phyloP scores from a whole-genome alignment of 805 yeast species.

The Wickerhamiella azymoides region DNA sequence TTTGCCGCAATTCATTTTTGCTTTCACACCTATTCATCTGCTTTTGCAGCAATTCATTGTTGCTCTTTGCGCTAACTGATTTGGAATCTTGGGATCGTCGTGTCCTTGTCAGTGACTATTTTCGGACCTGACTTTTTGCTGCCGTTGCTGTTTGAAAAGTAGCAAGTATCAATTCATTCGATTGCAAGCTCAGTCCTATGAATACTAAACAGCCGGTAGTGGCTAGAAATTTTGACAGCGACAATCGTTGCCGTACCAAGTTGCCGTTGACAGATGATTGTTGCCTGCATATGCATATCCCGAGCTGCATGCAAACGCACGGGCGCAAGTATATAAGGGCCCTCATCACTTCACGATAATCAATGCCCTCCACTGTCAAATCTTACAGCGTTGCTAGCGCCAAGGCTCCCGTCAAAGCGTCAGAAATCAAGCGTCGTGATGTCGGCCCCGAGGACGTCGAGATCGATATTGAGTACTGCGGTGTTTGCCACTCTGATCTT shows the following conservation, averaged over 20 bases:
- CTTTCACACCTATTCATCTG: no score
- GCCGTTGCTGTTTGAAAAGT: no score
- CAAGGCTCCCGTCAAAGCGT: conserved; percentile 2
- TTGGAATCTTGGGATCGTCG: no score
- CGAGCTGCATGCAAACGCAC: neutral
- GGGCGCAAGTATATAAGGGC: neutral
- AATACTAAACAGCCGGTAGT: no score
- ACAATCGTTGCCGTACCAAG: no score
- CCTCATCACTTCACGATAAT: no score
- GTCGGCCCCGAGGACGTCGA: conserved; percentile 22
- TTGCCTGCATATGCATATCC: neutral
- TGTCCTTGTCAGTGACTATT: no score
- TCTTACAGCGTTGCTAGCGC: conserved; percentile 5
- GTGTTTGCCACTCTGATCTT: conserved; percentile 45
- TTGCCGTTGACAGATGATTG: neutral
- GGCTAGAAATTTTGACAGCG: no score
- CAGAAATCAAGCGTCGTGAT: conserved; percentile 13
- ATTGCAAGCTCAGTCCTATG: no score
- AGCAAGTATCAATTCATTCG: no score
- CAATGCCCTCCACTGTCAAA: neutral
- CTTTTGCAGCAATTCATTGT: neutral
- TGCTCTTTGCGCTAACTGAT: no score
- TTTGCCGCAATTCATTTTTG: neutral
- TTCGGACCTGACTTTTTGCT: no score
- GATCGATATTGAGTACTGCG: conserved; percentile 19